Base-by-base conservation (phyloP, 2,329 filamentous ascomycete genomes). In the Metarhizium guizhouense region DNA sequence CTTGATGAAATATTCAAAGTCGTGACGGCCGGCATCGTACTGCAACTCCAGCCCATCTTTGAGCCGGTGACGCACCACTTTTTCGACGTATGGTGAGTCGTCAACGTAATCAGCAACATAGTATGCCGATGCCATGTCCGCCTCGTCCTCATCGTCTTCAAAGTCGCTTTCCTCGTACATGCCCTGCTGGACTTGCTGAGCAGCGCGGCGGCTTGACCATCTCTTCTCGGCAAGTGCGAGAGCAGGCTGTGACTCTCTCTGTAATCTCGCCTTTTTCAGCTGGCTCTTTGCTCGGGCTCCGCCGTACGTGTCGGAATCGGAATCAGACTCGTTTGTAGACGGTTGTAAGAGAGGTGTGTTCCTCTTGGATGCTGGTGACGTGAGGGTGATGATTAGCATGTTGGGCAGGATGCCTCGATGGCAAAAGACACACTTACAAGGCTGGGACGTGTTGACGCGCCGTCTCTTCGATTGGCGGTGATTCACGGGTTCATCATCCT, bases 1-100 rank as follows among this genome's bases (percentile, higher is more conserved):
- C 75, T 99, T 99, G 72, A 99, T 91, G 71, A 86, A 82, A 63
- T 79, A 99, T 66, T 97, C 90, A 64, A 94, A 96, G 67, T 96
- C 89, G 54, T 91, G 83, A 62, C 80, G 78, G 29, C 72, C 77
- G 2, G 78, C 68, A 51, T 89, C 85, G 55, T 76, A 75, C 14
- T 78, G 72, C 56, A 83, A 70, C 59, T 82, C 82, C 50, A 81
- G 72, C 16, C 80, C 89, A 38, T 90, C 86, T 68, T 85, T 88
- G 42, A 89, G 75, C 51, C 88, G 85, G 70, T 97, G 92, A 61
- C 95, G 89, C 54, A 99, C 82, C 53, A 99, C 87, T 60, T 89
- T 85, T 68, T 99, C 94, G 61, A 99, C 91, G 63, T 90, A 91
- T 18, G 91, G 90, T 3, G 85, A 83, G 64, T 85, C 86, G 65